Percentiles rank a stretch among this genome's conserved stretches.
phyloP scores from a whole-genome alignment of 1,284 basidiomycete species.

The Rhodofomes roseus region DNA sequence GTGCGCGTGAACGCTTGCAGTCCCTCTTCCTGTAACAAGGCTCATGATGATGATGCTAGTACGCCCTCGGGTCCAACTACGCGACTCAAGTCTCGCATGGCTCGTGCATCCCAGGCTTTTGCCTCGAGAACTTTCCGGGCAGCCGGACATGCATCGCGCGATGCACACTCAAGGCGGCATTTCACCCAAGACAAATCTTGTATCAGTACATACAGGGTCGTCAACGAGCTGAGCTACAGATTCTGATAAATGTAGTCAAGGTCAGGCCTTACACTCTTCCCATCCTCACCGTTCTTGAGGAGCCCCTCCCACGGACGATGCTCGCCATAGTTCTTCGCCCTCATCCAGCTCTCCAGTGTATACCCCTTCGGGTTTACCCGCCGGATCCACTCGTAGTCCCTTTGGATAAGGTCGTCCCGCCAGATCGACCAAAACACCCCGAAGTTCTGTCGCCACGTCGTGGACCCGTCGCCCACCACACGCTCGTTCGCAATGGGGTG shows the following conservation, averaged over 20 bases:
- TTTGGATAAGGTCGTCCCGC: slow-evolving; percentile 38
- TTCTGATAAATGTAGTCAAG: not conserved
- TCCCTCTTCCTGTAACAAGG: no score
- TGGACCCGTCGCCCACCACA: slow-evolving; percentile 23
- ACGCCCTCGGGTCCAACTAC: no score
- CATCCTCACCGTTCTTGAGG: slow-evolving; percentile 19
- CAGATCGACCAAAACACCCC: slow-evolving; percentile 37
- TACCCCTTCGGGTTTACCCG: slow-evolving; percentile 31
- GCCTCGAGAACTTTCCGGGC: no score
- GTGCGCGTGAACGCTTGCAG: no score
- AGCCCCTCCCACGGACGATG: not conserved
- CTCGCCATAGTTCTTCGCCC: slow-evolving; percentile 16
- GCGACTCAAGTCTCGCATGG: no score
- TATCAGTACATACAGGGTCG: no score
- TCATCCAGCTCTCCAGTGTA: slow-evolving; percentile 28
- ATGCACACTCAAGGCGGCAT: no score
- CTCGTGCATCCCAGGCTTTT: no score
- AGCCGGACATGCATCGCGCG: no score
- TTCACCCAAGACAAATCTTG: no score
- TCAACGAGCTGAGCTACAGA: not conserved
- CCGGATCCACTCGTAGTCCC: slow-evolving; percentile 40
- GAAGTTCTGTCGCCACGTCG: slow-evolving; percentile 38
- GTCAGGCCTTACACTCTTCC: slow-evolving; percentile 6
- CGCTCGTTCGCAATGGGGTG: slow-evolving; percentile 28
- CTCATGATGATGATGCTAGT: no score